These are phyloP conservation scores for Colletotrichum graminicola DNA, from an alignment of 2,329 filamentous ascomycete species.

Conservation along the genomic window DNA sequence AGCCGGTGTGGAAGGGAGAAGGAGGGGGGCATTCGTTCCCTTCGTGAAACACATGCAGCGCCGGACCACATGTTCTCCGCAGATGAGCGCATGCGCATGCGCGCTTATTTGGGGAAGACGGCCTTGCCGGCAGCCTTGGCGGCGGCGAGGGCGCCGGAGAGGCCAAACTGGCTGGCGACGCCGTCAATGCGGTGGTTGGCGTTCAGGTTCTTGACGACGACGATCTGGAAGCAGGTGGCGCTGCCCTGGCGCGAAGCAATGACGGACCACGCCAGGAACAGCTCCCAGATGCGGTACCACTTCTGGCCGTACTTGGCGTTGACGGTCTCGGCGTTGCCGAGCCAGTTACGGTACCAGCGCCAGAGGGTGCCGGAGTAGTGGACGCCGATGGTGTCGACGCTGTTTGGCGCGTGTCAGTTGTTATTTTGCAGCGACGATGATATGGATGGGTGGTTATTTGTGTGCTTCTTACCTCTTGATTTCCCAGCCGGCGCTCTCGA, in stretches of 20 bases:
- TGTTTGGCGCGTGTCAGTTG: slow-evolving; percentile 29
- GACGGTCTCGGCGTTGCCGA: slow-evolving; percentile 92
- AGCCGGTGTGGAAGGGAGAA: not conserved
- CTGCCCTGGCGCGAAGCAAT: slow-evolving; percentile 87
- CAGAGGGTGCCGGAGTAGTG: slow-evolving; percentile 97
- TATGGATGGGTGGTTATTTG: too few relatives aligned
- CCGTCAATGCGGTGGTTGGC: slow-evolving; percentile 85
- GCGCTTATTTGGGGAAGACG: slow-evolving; percentile 16
- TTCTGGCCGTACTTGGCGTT: slow-evolving; percentile 93
- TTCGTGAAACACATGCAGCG: slow-evolving; percentile 17
- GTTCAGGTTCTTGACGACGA: slow-evolving; percentile 91
- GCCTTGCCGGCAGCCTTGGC: slow-evolving; percentile 48
- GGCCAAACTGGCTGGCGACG: slow-evolving; percentile 74
- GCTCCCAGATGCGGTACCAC: slow-evolving; percentile 98
- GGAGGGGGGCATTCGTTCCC: slow-evolving; percentile 1
- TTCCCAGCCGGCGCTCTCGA: slow-evolving; percentile 88
- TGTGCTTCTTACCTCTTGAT: slow-evolving; percentile 72
- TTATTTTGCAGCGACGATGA: not conserved
- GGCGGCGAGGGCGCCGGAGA: slow-evolving; percentile 69
- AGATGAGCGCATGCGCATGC: not conserved
- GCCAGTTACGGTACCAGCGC: slow-evolving; percentile 99
- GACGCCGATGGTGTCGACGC: slow-evolving; percentile 91
- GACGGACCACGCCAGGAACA: slow-evolving; percentile 87
- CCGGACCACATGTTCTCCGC: not conserved
- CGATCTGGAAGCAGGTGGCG: slow-evolving; percentile 89